These are phyloP conservation scores for Apiospora marii DNA, from an alignment of 2,329 filamentous ascomycete species.

Conservation along the genomic window DNA sequence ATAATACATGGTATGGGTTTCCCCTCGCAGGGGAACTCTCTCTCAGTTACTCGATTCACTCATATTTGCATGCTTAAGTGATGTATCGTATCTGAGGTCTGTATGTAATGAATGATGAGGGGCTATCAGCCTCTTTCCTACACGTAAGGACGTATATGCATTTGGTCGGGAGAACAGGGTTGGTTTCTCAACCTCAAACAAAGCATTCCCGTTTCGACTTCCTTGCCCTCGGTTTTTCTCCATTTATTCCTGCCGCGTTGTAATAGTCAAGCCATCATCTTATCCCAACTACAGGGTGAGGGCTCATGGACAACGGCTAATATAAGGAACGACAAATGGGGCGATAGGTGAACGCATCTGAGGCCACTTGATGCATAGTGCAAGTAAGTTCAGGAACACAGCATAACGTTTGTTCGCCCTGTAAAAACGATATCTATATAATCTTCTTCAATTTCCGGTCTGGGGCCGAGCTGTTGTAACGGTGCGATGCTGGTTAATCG, in stretches of 20 bases:
- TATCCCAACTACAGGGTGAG: neutral
- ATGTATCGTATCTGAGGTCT: neutral
- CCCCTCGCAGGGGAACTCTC: neutral
- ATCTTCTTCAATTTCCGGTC: neutral
- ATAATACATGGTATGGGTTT: constrained; percentile 1
- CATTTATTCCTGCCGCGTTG: too few relatives aligned
- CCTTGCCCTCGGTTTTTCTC: neutral
- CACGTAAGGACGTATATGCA: neutral
- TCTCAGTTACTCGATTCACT: neutral
- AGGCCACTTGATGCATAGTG: neutral
- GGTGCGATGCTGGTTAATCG: neutral
- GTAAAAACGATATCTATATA: neutral
- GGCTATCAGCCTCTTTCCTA: neutral
- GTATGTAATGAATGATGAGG: neutral
- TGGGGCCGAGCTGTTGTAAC: neutral
- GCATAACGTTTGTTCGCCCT: too few relatives aligned
- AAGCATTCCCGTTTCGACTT: neutral
- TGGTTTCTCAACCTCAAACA: neutral
- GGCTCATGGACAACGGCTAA: neutral
- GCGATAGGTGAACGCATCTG: neutral
- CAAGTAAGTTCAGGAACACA: neutral
- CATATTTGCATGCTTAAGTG: neutral
- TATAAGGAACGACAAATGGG: too few relatives aligned
- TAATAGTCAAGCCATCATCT: neutral
- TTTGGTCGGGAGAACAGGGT: neutral